phyloP scores from a whole-genome alignment of 2,329 filamentous ascomycete genomes.

The Xylaria sp. region DNA sequence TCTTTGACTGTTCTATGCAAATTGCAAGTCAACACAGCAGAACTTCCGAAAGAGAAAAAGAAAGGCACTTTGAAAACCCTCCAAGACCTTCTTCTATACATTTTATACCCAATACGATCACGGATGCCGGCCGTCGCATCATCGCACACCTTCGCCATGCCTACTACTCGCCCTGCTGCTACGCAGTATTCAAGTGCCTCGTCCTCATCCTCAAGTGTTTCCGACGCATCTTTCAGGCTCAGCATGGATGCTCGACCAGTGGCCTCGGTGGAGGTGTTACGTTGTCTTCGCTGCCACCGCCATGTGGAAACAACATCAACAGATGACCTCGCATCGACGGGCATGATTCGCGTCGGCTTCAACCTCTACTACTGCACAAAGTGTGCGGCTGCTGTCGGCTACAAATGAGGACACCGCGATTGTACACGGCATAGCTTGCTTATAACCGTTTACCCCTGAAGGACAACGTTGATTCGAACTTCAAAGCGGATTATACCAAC shows the following conservation, averaged over 20 bases:
- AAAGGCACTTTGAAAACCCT: not conserved
- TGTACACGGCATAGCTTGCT: not conserved
- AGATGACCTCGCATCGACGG: constrained; percentile 65
- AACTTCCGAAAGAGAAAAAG: constrained; percentile 13
- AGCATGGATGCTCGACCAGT: constrained; percentile 61
- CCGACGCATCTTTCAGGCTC: constrained; percentile 54
- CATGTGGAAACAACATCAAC: constrained; percentile 69
- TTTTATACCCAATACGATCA: not conserved
- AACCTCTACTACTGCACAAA: constrained; percentile 74
- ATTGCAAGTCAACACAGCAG: constrained; percentile 15
- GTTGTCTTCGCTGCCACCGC: constrained; percentile 65
- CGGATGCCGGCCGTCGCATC: constrained; percentile 13
- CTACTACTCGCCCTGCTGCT: constrained; percentile 50
- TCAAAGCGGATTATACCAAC: constrained; percentile 1
- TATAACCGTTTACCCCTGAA: not conserved
- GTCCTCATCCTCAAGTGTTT: constrained; percentile 54
- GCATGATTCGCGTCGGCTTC: constrained; percentile 72
- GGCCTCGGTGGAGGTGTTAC: constrained; percentile 66
- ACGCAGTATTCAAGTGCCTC: constrained; percentile 53
- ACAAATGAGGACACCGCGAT: constrained; percentile 58
- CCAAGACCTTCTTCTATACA: not conserved
- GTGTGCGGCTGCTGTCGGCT: constrained; percentile 71
- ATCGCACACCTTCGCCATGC: constrained; percentile 39
- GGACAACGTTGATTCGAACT: constrained; percentile 8
- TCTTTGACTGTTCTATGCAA: constrained; percentile 15